Evolutionary conservation across 352 stramenopile species (phyloP), one percentile per base, ranked within the genome.

Genomic region (Blastocystis sp.): DNA sequence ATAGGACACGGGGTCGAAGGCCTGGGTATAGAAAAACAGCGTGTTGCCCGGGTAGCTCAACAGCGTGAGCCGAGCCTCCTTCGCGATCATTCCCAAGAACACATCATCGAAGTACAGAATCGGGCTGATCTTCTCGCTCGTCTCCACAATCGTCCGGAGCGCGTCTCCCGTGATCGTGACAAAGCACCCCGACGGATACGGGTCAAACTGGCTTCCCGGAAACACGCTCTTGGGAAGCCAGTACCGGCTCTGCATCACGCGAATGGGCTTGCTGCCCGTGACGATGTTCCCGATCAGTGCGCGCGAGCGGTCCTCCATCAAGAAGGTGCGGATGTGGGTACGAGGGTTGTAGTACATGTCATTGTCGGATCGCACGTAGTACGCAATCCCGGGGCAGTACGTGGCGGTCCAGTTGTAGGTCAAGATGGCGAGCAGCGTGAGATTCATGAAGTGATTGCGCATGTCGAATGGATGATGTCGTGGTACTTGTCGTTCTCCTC

Each of bases 81-180:
- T 21, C 3, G 66, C 40, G 52, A 81, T 81, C 71, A 66, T 45
- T 45, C 71, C 71, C 64, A 66, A 81, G 48, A 66, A 81, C 3
- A 41, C 45, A 81, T 81, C 71, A n/a, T 81, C 71, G 17, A 81
- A 23, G 60, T 81, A 81, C 34, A 66, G 71, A 65, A 81, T 81
- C 17, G 71, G 71, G 1, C 71, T 45, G 66, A 81, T 59, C 5
- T 21, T 60, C 10, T 64, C 21, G 17, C 48, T 66, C 4, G 17
- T 23, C 9, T 64, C 19, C 3, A 81, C 52, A 56, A 81, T 60
- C 28, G 17, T 64, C 59, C 45, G 14, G 17, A 81, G 7, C 28
- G 66, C 48, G 43, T 81, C 71, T 9, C 23, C 21, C 5, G 41
- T 48, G 10, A 10, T 45, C 19, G 66, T 81, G 45, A 38, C 64